These are phyloP conservation scores for Blastocystis sp. DNA, from an alignment of 352 stramenopile genomes.

Conservation along the genomic window DNA sequence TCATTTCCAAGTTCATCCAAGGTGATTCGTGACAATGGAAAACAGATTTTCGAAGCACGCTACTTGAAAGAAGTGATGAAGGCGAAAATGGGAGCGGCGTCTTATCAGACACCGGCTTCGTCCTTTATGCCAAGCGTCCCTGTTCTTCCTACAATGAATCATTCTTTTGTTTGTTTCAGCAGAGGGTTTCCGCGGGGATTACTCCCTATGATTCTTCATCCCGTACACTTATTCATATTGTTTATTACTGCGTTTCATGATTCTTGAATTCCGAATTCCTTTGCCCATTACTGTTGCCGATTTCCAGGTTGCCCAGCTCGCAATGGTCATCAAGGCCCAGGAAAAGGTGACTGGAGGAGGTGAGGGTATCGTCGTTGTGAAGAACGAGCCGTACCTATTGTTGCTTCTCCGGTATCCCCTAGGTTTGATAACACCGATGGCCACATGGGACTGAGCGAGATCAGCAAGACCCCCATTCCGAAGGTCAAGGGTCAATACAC, in stretches of 20 bases:
- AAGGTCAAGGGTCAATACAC: conserved; percentile 57
- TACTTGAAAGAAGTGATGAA: conserved; percentile 50
- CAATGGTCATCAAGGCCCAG: conserved; percentile 52
- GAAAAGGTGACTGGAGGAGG: conserved; percentile 53
- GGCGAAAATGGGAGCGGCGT: neutral
- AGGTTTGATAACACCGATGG: conserved; percentile 57
- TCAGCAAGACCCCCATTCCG: conserved; percentile 33
- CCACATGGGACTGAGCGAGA: conserved; percentile 55
- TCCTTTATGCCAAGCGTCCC: neutral
- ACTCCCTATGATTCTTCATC: neutral
- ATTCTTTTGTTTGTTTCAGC: neutral
- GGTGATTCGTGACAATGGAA: conserved; percentile 40
- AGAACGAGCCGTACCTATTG: conserved; percentile 34
- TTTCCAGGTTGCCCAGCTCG: conserved; percentile 51
- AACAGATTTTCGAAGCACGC: conserved; percentile 27
- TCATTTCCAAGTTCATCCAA: neutral
- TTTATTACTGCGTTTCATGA: conserved; percentile 11
- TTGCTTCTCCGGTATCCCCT: neutral
- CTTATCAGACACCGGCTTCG: neutral
- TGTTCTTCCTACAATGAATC: neutral
- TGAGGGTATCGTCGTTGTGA: conserved; percentile 52
- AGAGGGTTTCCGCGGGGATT: neutral
- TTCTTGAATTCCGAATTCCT: conserved; percentile 57
- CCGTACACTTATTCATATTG: neutral
- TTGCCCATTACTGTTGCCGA: conserved; percentile 40